phyloP scores from a whole-genome alignment of 2,329 filamentous ascomycete species.

The Fusarium praegraminearum region DNA sequence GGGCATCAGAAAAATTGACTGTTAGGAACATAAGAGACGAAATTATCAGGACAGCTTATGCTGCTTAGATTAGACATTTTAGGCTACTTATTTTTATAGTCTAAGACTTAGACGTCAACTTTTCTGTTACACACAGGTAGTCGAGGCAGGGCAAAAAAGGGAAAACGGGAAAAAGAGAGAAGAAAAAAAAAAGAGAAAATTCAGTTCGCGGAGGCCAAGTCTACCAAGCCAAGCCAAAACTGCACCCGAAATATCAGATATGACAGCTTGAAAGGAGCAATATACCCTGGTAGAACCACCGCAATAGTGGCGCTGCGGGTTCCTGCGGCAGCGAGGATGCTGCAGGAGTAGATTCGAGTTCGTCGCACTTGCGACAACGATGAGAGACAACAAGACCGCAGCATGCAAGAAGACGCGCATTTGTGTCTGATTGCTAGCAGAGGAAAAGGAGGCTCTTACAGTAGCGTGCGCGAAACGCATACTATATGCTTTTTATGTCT shows the following conservation, averaged over 20 bases:
- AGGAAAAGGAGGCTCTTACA: conserved; percentile 16
- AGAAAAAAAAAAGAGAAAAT: neutral
- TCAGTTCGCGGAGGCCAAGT: neutral
- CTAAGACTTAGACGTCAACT: too few species aligned
- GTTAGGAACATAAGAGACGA: too few species aligned
- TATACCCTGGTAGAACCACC: neutral
- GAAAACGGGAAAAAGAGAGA: neutral
- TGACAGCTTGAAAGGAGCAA: neutral
- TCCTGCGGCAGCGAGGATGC: conserved; percentile 38
- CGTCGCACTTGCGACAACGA: conserved; percentile 20
- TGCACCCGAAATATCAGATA: neutral
- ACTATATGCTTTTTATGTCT: conserved; percentile 23
- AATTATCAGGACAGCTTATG: too few species aligned
- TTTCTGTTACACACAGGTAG: neutral
- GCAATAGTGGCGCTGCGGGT: conserved; percentile 34
- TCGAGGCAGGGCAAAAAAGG: neutral
- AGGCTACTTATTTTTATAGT: too few species aligned
- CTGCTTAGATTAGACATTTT: too few species aligned
- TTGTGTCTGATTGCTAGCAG: conserved; percentile 15
- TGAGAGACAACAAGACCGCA: conserved; percentile 26
- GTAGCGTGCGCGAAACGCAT: conserved; percentile 12
- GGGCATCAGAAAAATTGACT: too few species aligned
- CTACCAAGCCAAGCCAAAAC: neutral
- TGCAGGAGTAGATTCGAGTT: conserved; percentile 16
- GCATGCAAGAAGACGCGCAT: conserved; percentile 25